phyloP scores from a whole-genome alignment of 2,329 filamentous ascomycete genomes.

The Diaporthe batatas region DNA sequence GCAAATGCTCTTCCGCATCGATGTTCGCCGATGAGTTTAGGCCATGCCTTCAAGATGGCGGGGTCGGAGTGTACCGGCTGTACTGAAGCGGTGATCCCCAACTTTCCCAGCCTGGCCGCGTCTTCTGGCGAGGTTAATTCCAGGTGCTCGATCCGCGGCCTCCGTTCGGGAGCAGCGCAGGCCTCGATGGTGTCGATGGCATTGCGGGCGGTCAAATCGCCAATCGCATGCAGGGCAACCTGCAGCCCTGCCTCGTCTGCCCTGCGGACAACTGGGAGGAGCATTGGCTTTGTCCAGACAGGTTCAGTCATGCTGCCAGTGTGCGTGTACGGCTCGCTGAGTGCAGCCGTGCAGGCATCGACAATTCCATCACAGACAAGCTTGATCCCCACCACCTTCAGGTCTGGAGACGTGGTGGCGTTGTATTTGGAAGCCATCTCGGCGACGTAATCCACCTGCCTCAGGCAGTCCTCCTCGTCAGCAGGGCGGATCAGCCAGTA shows the following conservation, averaged over 20 bases:
- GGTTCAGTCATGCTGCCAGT: slow-evolving; percentile 61
- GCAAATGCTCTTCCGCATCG: slow-evolving; percentile 72
- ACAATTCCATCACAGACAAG: slow-evolving; percentile 75
- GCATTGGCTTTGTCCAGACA: slow-evolving; percentile 66
- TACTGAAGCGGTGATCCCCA: slow-evolving; percentile 72
- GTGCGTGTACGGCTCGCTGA: slow-evolving; percentile 69
- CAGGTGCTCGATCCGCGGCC: slow-evolving; percentile 75
- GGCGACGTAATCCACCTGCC: slow-evolving; percentile 65
- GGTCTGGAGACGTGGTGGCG: slow-evolving; percentile 58
- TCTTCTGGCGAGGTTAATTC: slow-evolving; percentile 70
- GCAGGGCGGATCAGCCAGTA: slow-evolving; percentile 68
- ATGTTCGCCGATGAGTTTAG: slow-evolving; percentile 65
- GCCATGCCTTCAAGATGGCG: slow-evolving; percentile 73
- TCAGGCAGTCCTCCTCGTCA: slow-evolving; percentile 58
- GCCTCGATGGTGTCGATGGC: slow-evolving; percentile 68
- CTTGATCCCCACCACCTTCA: slow-evolving; percentile 72
- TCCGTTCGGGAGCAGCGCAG: slow-evolving; percentile 58
- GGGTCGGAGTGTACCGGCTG: slow-evolving; percentile 72
- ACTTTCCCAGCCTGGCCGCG: slow-evolving; percentile 65
- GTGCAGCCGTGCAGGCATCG: slow-evolving; percentile 73
- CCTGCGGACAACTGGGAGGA: slow-evolving; percentile 66
- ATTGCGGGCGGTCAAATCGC: slow-evolving; percentile 69
- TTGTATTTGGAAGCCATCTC: slow-evolving; percentile 62
- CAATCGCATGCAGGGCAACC: slow-evolving; percentile 75
- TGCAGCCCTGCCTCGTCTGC: slow-evolving; percentile 69